Evolutionary conservation across 768 basidiomycete species (phyloP).

Genomic region (Suillus luteus): DNA sequence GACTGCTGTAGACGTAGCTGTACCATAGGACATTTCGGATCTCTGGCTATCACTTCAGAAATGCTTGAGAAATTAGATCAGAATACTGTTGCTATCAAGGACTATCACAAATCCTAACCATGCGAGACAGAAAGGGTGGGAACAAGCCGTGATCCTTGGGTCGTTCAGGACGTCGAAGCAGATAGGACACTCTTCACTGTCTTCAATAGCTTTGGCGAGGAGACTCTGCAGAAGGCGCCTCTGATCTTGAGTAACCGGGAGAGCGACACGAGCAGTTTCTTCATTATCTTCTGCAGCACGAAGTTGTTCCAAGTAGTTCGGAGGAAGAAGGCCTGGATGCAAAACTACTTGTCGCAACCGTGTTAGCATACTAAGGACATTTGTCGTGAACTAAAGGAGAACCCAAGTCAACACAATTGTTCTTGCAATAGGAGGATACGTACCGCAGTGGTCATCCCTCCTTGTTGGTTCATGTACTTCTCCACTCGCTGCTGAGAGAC

Average conservation of each 20-base stretch:
- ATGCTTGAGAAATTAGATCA: conserved; percentile 46
- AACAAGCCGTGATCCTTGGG: conserved; percentile 72
- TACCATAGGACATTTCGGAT: conserved; percentile 85
- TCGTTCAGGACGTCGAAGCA: conserved; percentile 64
- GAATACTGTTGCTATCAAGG: background rate
- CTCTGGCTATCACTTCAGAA: conserved; percentile 64
- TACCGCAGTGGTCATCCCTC: conserved; percentile 46
- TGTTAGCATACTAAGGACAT: conserved; percentile 81
- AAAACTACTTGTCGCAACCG: conserved; percentile 82
- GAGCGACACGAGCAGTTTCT: conserved; percentile 22
- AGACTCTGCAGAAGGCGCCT: conserved; percentile 55
- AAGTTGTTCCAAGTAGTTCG: conserved; percentile 69
- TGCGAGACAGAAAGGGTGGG: conserved; percentile 69
- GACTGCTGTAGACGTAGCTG: conserved; percentile 12
- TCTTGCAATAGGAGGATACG: conserved; percentile 14
- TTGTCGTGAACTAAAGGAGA: conserved; percentile 55
- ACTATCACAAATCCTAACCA: conserved; percentile 49
- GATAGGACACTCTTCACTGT: conserved; percentile 81
- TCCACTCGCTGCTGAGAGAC: conserved; percentile 65
- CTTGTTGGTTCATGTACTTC: conserved; percentile 45
- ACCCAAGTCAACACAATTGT: conserved; percentile 11
- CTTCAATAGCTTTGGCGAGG: conserved; percentile 71
- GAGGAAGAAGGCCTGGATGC: conserved; percentile 75
- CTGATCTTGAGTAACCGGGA: conserved; percentile 53
- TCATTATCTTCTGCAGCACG: conserved; percentile 33